A percentile compares a stretch with the other conserved stretches of the same genome.
These are phyloP conservation scores for Ascomycota sp. DNA, from an alignment of 2,329 filamentous ascomycete species.

Conservation along the genomic window DNA sequence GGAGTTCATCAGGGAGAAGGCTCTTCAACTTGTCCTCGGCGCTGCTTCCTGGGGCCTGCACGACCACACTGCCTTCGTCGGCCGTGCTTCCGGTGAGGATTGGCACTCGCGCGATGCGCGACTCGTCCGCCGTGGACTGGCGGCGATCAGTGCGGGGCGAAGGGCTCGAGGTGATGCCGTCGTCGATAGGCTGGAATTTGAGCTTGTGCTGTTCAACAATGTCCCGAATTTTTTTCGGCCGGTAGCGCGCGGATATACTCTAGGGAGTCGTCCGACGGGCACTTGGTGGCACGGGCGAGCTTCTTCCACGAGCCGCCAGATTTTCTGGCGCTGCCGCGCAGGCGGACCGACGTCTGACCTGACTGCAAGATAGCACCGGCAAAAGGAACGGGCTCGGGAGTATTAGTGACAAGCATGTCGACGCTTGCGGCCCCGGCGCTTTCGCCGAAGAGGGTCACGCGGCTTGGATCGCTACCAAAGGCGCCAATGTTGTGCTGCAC, in stretches of 20 bases:
- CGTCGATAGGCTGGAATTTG: slow-evolving; percentile 7
- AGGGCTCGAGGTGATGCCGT: slow-evolving; percentile 5
- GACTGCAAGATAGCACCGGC: slow-evolving; percentile 10
- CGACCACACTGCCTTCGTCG: slow-evolving; percentile 5
- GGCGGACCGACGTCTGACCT: slow-evolving; percentile 2
- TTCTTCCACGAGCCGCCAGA: slow-evolving; percentile 5
- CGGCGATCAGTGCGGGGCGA: slow-evolving; percentile 4
- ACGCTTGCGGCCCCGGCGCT: slow-evolving; percentile 13
- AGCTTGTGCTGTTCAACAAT: slow-evolving; percentile 5
- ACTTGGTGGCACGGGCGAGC: slow-evolving; percentile 2
- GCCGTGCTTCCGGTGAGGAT: slow-evolving; percentile 7
- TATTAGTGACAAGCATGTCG: slow-evolving; percentile 5
- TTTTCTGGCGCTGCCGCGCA: background rate
- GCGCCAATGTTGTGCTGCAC: slow-evolving; percentile 7
- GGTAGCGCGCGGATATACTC: slow-evolving; percentile 8
- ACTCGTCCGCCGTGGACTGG: slow-evolving; percentile 1
- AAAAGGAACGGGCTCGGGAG: slow-evolving; percentile 10
- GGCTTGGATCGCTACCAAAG: slow-evolving; percentile 8
- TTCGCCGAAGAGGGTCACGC: slow-evolving; percentile 10
- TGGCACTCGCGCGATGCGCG: slow-evolving; percentile 7
- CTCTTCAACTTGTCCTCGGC: too few relatives aligned
- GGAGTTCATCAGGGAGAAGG: too few relatives aligned
- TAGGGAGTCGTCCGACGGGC: slow-evolving; percentile 2
- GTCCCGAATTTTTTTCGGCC: slow-evolving; percentile 3
- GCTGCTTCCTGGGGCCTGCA: too few relatives aligned